Conservation (phyloP, 1,284 basidiomycete genomes). For the Ceratobasidium sp. region DNA sequence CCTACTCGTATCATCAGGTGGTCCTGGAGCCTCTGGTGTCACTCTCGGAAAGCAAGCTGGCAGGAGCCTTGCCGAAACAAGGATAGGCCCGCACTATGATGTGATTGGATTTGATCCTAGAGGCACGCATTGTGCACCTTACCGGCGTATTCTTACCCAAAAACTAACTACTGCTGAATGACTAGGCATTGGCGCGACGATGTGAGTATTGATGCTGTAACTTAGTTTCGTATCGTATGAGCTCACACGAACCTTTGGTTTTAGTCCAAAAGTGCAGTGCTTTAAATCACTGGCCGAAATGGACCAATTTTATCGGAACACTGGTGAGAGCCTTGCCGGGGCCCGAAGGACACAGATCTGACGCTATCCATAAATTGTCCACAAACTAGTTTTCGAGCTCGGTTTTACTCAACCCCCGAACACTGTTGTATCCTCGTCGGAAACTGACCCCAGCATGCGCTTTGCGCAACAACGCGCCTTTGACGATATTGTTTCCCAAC, state of each 20-base stretch:
- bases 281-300: slow-evolving; percentile 54
- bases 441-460: no score
- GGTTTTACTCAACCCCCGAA: slow-evolving; percentile 21
- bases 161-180: no score
- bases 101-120: slow-evolving; percentile 27
- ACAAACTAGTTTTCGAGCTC: neutral
- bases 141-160: neutral
- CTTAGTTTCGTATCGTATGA: no score
- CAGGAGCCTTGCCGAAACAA: neutral
- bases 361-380: slow-evolving; percentile 53
- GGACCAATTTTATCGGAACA: slow-evolving; percentile 58
- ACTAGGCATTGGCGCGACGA: neutral
- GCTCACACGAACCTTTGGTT: no score
- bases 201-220: neutral
- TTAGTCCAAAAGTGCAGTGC: slow-evolving; percentile 58
- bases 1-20: neutral
- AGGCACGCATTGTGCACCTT: neutral
- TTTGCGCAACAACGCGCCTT: no score
- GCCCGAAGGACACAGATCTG: slow-evolving; percentile 55
- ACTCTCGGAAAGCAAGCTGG: neutral
- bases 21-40: neutral
- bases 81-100: slow-evolving; percentile 1
- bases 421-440: slow-evolving; percentile 52
- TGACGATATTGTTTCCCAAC: slow-evolving; percentile 56
- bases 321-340: slow-evolving; percentile 54